phyloP scores from a whole-genome alignment of 352 stramenopile genomes.

The Phytophthora pluvialis region DNA sequence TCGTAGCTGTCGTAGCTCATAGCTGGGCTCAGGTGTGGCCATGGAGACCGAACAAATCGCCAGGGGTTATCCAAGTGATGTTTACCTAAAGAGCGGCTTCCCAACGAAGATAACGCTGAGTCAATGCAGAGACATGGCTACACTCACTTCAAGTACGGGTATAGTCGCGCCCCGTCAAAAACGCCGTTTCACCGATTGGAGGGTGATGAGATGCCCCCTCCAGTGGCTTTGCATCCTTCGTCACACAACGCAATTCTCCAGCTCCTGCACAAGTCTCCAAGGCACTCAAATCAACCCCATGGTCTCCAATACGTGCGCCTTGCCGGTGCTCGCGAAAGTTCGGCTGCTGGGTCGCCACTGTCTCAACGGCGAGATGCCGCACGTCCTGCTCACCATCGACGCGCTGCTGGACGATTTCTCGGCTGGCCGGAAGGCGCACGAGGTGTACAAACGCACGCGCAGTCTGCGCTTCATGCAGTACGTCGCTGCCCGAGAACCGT shows the following conservation, averaged over 20 bases:
- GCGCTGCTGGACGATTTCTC: constrained; percentile 37
- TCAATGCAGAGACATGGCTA: no score
- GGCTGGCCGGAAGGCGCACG: constrained; percentile 12
- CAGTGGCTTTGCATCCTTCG: neutral
- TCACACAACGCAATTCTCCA: constrained; percentile 31
- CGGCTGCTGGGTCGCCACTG: constrained; percentile 23
- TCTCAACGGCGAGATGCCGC: constrained; percentile 18
- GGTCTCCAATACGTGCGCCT: constrained; percentile 22
- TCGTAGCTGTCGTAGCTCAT: no score
- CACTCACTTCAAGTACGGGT: no score
- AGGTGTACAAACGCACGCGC: constrained; percentile 29
- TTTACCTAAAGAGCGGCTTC: no score
- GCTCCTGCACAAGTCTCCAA: constrained; percentile 10
- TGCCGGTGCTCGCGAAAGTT: constrained; percentile 32
- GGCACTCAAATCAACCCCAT: constrained; percentile 3
- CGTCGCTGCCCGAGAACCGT: constrained; percentile 30
- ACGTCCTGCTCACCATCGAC: constrained; percentile 31
- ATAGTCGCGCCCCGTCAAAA: no score
- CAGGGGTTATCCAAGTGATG: no score
- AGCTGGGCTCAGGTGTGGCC: no score
- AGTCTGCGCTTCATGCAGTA: constrained; percentile 39
- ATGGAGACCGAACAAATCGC: no score
- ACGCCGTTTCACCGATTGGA: no score
- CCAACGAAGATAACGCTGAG: no score
- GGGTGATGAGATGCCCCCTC: no score